These are phyloP conservation scores for Raddia guianensis DNA, from an alignment of 176 grass and related monocot species.

Conservation along the genomic window DNA sequence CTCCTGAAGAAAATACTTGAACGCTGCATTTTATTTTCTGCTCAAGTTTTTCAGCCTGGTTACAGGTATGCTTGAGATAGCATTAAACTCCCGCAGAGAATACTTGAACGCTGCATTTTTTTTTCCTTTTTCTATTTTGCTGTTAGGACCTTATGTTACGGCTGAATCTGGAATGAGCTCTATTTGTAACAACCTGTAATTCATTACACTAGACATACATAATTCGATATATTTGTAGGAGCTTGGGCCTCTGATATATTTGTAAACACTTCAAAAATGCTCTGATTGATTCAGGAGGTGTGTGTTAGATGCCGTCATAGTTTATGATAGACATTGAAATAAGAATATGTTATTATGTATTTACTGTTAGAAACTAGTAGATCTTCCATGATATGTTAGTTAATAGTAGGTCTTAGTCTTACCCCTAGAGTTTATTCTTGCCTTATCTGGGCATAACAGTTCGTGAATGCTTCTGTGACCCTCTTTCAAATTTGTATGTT, in stretches of 20 bases:
- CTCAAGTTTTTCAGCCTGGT: slow-evolving; percentile 94
- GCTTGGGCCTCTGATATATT: neutral
- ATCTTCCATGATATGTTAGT: neutral
- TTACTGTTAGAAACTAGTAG: neutral
- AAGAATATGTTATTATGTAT: neutral
- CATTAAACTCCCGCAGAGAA: neutral
- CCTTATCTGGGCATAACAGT: neutral
- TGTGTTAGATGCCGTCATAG: neutral
- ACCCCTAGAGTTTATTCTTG: neutral
- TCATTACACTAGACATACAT: slow-evolving; percentile 4
- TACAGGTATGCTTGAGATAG: slow-evolving; percentile 61
- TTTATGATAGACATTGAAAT: neutral
- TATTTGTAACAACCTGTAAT: slow-evolving; percentile 11
- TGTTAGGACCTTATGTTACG: neutral
- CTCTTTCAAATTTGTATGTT: neutral
- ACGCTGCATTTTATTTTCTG: neutral
- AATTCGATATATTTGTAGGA: neutral
- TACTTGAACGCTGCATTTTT: neutral
- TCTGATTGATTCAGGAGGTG: neutral
- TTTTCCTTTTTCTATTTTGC: neutral
- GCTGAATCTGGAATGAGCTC: neutral
- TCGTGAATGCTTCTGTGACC: neutral
- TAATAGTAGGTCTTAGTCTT: slow-evolving; percentile 2
- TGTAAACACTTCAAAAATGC: neutral
- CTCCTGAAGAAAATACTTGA: neutral